phyloP scores from a whole-genome alignment of 2,329 filamentous ascomycete species.

The Thelonectria blattea region DNA sequence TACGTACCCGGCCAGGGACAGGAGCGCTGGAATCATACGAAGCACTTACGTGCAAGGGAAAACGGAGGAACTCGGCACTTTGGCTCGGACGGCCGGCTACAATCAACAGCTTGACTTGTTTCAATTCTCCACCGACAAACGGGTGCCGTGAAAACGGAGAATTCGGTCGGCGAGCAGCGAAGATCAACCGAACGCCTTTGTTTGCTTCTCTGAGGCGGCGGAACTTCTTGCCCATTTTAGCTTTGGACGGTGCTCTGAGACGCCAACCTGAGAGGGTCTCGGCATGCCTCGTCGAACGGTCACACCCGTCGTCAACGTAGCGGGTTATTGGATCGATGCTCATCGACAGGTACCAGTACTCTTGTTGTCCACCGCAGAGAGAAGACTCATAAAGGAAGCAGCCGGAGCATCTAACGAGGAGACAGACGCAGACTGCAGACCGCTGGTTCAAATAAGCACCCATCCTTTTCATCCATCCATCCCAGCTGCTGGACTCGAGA shows the following conservation, averaged over 20 bases:
- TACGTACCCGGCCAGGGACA: conserved; percentile 24
- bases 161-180: conserved; percentile 3
- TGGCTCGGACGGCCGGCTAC: conserved; percentile 10
- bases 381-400: background rate
- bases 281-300: background rate
- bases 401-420: background rate
- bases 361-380: background rate
- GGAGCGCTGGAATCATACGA: conserved; percentile 26
- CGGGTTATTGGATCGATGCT: background rate
- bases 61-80: conserved; percentile 8
- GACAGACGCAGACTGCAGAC: background rate
- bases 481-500: conserved; percentile 9
- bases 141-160: background rate
- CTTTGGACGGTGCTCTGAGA: conserved; percentile 1
- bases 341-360: background rate
- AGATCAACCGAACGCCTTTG: background rate
- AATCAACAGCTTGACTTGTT: background rate
- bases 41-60: conserved; percentile 22
- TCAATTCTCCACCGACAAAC: conserved; percentile 9
- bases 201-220: background rate
- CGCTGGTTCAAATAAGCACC: background rate
- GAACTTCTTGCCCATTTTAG: conserved; percentile 8
- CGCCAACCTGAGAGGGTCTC: background rate
- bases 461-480: background rate
- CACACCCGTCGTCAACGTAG: background rate